A percentile compares a stretch with the other conserved stretches of the same genome.
These are phyloP conservation scores for Myxozyma neotropica DNA, from an alignment of 805 yeast genomes.

Conservation along the genomic window DNA sequence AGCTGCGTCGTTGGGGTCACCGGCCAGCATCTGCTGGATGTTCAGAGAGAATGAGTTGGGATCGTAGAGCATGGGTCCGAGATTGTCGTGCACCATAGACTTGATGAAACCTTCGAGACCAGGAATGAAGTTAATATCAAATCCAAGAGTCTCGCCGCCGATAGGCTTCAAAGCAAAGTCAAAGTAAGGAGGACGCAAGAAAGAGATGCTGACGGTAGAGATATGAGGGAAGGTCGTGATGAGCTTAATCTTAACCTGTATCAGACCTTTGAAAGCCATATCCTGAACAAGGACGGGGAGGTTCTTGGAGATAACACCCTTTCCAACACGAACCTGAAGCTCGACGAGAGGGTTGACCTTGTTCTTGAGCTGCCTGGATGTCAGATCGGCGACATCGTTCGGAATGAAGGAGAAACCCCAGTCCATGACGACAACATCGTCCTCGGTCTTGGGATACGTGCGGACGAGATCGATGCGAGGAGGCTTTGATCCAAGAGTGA, in stretches of 20 bases:
- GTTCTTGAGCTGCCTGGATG: slow-evolving; percentile 80
- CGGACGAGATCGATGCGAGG: slow-evolving; percentile 90
- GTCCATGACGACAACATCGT: slow-evolving; percentile 96
- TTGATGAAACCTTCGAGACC: slow-evolving; percentile 82
- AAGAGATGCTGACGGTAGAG: slow-evolving; percentile 82
- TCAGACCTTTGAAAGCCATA: slow-evolving; percentile 71
- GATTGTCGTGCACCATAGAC: slow-evolving; percentile 81
- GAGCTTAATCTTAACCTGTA: slow-evolving; percentile 84
- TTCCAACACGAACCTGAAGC: slow-evolving; percentile 72
- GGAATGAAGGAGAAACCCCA: slow-evolving; percentile 94
- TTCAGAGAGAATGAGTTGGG: slow-evolving; percentile 95
- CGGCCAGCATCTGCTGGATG: slow-evolving; percentile 85
- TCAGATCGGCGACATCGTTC: slow-evolving; percentile 81
- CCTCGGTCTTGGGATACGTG: slow-evolving; percentile 84
- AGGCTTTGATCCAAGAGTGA: slow-evolving; percentile 94
- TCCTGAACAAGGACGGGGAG: slow-evolving; percentile 80
- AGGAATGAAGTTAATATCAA: slow-evolving; percentile 86
- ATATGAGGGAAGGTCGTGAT: slow-evolving; percentile 91
- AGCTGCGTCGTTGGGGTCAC: slow-evolving; percentile 75
- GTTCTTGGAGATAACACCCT: slow-evolving; percentile 65
- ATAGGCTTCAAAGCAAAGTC: slow-evolving; percentile 80
- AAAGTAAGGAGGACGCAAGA: slow-evolving; percentile 83
- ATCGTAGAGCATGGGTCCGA: slow-evolving; percentile 82
- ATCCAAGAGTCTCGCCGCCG: slow-evolving; percentile 81
- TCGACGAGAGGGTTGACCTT: slow-evolving; percentile 80